phyloP scores from a whole-genome alignment of 2,329 filamentous ascomycete genomes.

The Massarina eburnea region DNA sequence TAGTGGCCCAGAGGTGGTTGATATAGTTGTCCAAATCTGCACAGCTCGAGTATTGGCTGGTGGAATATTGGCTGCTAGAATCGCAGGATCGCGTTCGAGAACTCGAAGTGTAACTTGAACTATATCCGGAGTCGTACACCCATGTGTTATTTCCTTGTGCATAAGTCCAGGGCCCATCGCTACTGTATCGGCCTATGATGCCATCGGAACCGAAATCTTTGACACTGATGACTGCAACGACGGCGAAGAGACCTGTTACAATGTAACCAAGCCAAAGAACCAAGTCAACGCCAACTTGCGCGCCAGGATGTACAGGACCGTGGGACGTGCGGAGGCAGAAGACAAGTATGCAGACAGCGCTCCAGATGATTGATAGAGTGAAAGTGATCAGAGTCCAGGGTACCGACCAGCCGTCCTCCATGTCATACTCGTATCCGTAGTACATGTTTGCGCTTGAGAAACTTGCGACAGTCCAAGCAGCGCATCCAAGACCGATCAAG shows the following conservation, averaged over 20 bases:
- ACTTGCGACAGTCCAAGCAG: constrained; percentile 24
- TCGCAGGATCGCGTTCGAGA: constrained; percentile 18
- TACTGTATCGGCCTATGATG: constrained; percentile 6
- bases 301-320: constrained; percentile 36
- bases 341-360: constrained; percentile 24
- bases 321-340: constrained; percentile 24
- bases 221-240: constrained; percentile 16
- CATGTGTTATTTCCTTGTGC: constrained; percentile 34
- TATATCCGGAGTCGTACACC: constrained; percentile 23
- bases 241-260: constrained; percentile 27
- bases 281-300: constrained; percentile 38
- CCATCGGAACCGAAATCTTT: constrained; percentile 24
- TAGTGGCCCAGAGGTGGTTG: constrained; percentile 30
- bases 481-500: constrained; percentile 36
- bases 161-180: constrained; percentile 22
- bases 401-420: constrained; percentile 15
- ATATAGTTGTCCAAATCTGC: constrained; percentile 33
- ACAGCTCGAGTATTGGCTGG: constrained; percentile 23
- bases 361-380: constrained; percentile 33
- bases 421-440: constrained; percentile 11
- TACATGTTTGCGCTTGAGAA: background rate
- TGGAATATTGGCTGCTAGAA: constrained; percentile 1
- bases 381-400: constrained; percentile 35
- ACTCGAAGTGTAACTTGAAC: constrained; percentile 11
- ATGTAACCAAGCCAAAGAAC: constrained; percentile 38